phyloP scores from a whole-genome alignment of 805 yeast genomes.

The Metschnikowia arizonensis region DNA sequence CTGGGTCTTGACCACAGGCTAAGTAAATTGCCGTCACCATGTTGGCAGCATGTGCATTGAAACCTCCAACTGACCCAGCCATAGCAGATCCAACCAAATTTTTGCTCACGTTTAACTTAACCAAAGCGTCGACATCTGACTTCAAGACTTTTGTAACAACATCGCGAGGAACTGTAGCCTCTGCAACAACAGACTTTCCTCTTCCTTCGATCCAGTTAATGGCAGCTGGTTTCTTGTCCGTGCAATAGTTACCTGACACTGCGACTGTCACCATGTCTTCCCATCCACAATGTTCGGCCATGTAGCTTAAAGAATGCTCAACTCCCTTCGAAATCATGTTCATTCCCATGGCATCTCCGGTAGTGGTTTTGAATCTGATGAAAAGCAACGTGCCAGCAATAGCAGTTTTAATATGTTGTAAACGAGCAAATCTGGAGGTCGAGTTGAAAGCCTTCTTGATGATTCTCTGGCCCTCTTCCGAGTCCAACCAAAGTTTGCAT shows the following conservation, averaged over 20 bases:
- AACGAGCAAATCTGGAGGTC: conserved; percentile 94
- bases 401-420: conserved; percentile 87
- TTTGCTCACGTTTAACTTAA: conserved; percentile 82
- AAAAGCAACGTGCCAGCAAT: conserved; percentile 87
- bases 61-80: conserved; percentile 98
- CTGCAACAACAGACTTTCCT: conserved; percentile 97
- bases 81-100: conserved; percentile 94
- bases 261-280: conserved; percentile 90
- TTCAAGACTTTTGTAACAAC: conserved; percentile 80
- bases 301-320: conserved; percentile 75
- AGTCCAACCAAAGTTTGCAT: conserved; percentile 92
- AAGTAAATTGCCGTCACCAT: conserved; percentile 88
- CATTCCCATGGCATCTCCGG: conserved; percentile 99
- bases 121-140: conserved; percentile 88
- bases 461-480: conserved; percentile 82
- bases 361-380: conserved; percentile 94
- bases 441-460: conserved; percentile 91
- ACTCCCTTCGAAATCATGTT: conserved; percentile 99
- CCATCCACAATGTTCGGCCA: conserved; percentile 88
- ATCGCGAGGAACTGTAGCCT: conserved; percentile 81
- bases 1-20: conserved; percentile 99
- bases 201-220: conserved; percentile 99
- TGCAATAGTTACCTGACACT: conserved; percentile 95
- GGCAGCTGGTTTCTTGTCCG: conserved; percentile 97
- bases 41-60: conserved; percentile 97